These are phyloP conservation scores for Rhizopogon vinicolor DNA, from an alignment of 768 basidiomycete species.

Conservation along the genomic window DNA sequence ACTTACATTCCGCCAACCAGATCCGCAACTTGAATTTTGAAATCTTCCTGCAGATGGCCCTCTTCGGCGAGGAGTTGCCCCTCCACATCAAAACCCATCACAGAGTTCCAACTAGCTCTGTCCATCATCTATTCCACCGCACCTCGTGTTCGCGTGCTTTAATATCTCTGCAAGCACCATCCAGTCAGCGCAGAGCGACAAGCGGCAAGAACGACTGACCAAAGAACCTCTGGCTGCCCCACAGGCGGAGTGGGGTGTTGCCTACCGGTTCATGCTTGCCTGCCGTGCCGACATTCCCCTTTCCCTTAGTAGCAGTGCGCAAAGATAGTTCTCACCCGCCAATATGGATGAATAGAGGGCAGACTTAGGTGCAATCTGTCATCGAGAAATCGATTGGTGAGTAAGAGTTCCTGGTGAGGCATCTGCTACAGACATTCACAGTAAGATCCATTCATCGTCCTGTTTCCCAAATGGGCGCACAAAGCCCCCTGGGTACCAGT, in stretches of 20 bases:
- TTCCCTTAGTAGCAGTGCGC: slow-evolving; percentile 51
- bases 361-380: slow-evolving; percentile 41
- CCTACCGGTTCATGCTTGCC: slow-evolving; percentile 36
- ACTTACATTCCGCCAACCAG: background rate
- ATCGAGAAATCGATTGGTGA: background rate
- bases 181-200: background rate
- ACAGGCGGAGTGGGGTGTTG: slow-evolving; percentile 61
- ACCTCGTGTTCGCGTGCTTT: slow-evolving; percentile 43
- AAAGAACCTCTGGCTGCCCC: slow-evolving; percentile 67
- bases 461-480: too few relatives aligned
- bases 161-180: slow-evolving; percentile 43
- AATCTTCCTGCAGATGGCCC: background rate
- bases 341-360: slow-evolving; percentile 54
- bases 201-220: slow-evolving; percentile 36
- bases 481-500: too few relatives aligned
- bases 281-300: background rate
- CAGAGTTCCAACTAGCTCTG: background rate
- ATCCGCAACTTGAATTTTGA: background rate
- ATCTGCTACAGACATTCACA: too few relatives aligned
- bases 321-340: slow-evolving; percentile 70
- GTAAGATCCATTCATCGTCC: too few relatives aligned
- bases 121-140: slow-evolving; percentile 15
- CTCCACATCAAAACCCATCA: background rate
- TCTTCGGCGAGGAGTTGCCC: too few relatives aligned
- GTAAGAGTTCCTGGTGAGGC: background rate